phyloP scores from a whole-genome alignment of 192 early-diverging fungal species.

The Rhizophagus prolifer region DNA sequence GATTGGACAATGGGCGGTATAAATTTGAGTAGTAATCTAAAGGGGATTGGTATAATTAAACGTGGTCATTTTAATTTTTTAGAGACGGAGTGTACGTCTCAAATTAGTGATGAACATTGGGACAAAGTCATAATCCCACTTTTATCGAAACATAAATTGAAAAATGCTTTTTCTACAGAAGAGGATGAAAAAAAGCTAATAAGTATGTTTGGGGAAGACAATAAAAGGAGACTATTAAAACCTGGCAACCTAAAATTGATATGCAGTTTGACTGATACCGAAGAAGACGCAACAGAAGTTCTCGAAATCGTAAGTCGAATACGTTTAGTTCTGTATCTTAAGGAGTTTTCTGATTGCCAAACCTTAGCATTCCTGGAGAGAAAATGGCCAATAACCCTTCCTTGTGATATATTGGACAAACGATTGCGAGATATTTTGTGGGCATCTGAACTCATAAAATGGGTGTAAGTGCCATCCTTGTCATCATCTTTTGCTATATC shows the following conservation, averaged over 20 bases:
- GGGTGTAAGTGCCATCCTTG: slow-evolving; percentile 12
- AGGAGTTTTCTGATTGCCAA: slow-evolving; percentile 5
- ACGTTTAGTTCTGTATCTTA: slow-evolving; percentile 10
- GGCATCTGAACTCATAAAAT: slow-evolving; percentile 26
- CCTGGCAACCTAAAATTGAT: slow-evolving; percentile 3
- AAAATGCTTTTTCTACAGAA: slow-evolving; percentile 5
- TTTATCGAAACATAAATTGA: slow-evolving; percentile 9
- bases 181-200: neutral
- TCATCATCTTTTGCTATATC: neutral
- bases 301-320: slow-evolving; percentile 17
- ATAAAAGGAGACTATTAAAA: slow-evolving; percentile 9
- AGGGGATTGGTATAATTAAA: slow-evolving; percentile 5
- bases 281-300: slow-evolving; percentile 14
- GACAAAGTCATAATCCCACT: slow-evolving; percentile 2
- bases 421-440: slow-evolving; percentile 13
- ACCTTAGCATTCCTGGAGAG: neutral
- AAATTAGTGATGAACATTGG: slow-evolving; percentile 16
- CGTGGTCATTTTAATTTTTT: slow-evolving; percentile 12
- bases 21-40: slow-evolving; percentile 2
- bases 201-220: slow-evolving; percentile 5
- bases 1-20: neutral
- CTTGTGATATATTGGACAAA: slow-evolving; percentile 18
- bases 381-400: slow-evolving; percentile 7
- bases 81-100: neutral
- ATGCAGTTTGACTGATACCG: neutral